These are phyloP conservation scores for Eucalyptus microcorys DNA, from an alignment of 345 rosid genomes.

Conservation along the genomic window DNA sequence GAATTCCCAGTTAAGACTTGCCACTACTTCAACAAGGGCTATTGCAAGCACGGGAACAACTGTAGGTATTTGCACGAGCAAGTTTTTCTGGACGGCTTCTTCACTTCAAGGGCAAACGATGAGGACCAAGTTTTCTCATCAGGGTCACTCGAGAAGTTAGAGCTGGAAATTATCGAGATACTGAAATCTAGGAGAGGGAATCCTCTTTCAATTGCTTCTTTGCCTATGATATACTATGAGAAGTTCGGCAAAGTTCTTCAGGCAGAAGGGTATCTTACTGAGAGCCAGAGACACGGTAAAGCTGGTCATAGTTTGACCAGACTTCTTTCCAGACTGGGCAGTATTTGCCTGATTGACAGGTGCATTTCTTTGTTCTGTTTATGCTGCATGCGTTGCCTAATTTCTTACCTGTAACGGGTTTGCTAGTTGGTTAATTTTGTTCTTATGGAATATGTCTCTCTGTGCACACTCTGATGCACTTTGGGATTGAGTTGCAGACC, in stretches of 20 bases:
- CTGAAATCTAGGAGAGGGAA: conserved; percentile 39
- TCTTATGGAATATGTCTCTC: not conserved
- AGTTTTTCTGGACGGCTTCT: conserved; percentile 9
- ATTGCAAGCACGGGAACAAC: conserved; percentile 51
- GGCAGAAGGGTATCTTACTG: conserved; percentile 63
- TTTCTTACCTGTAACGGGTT: not conserved
- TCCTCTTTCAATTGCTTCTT: conserved; percentile 59
- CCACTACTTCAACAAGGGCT: conserved; percentile 53
- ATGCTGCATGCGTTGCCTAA: not conserved
- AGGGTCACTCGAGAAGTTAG: conserved; percentile 35
- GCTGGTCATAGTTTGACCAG: conserved; percentile 58
- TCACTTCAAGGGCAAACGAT: conserved; percentile 2
- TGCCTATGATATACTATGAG: conserved; percentile 55
- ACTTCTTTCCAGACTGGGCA: conserved; percentile 45
- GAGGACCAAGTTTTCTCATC: conserved; percentile 27
- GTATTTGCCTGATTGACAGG: conserved; percentile 49
- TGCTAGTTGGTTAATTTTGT: not conserved
- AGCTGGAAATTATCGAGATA: conserved; percentile 41
- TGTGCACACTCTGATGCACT: not conserved
- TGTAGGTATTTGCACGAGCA: conserved; percentile 50
- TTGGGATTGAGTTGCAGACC: conserved; percentile 28
- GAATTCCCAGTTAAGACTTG: conserved; percentile 40
- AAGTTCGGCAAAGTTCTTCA: conserved; percentile 52
- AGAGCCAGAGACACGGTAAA: conserved; percentile 69
- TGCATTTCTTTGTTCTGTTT: not conserved